Conservation (phyloP, 2,329 filamentous ascomycete species). For the Parasarocladium wereldwijsianum region DNA sequence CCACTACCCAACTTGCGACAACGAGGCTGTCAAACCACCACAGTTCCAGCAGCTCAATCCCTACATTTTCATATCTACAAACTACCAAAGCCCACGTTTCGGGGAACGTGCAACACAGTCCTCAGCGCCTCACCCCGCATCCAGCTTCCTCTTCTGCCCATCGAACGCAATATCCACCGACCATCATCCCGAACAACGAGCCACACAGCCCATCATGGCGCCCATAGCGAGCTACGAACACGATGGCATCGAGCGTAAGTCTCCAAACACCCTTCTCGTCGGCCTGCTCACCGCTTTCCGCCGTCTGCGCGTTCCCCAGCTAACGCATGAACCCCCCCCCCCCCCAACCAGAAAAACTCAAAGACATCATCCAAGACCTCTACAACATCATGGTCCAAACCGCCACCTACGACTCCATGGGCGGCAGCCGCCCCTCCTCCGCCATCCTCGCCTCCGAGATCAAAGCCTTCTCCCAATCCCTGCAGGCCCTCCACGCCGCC, state of each 20-base stretch:
- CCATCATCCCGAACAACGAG: neutral
- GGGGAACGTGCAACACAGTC: no score
- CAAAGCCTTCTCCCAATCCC: conserved; percentile 23
- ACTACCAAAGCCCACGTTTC: no score
- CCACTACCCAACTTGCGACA: no score
- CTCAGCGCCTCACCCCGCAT: no score
- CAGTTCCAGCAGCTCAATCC: no score
- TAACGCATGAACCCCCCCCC: no score
- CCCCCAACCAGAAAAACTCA: conserved; percentile 33
- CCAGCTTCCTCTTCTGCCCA: no score
- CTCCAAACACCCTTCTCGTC: neutral
- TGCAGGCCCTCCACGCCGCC: conserved; percentile 23
- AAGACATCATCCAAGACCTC: conserved; percentile 47
- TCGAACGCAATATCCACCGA: no score
- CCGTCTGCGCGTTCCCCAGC: no score
- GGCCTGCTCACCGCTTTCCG: no score
- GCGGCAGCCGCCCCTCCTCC: conserved; percentile 32
- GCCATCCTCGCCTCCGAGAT: conserved; percentile 43
- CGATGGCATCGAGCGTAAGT: conserved; percentile 23
- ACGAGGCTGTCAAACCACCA: no score
- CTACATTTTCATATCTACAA: no score
- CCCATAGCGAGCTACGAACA: conserved; percentile 24
- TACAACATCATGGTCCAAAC: conserved; percentile 51
- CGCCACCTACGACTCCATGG: conserved; percentile 41
- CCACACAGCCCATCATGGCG: conserved; percentile 22